Conservation (phyloP, 495 filamentous ascomycete species). For the Cudoniella acicularis region DNA sequence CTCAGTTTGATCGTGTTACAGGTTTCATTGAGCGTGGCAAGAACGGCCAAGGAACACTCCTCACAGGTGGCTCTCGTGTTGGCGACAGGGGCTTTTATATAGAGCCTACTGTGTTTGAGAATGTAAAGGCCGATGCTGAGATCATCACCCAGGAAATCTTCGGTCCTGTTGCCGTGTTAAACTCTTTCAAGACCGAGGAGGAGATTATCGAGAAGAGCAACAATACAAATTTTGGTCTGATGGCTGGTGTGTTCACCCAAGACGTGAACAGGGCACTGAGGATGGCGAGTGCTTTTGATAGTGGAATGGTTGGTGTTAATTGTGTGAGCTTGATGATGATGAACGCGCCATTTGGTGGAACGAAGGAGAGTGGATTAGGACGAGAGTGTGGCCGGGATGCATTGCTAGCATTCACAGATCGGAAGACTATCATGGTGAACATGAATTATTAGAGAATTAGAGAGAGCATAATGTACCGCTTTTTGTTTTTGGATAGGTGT, state of each 20-base stretch:
- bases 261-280: constrained; percentile 48
- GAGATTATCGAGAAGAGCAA: constrained; percentile 49
- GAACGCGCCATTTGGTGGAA: constrained; percentile 47
- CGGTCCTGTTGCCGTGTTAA: constrained; percentile 46
- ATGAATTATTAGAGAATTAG: constrained; percentile 29
- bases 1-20: constrained; percentile 57
- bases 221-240: constrained; percentile 44
- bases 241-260: constrained; percentile 45
- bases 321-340: constrained; percentile 36
- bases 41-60: constrained; percentile 53
- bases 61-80: constrained; percentile 52
- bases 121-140: constrained; percentile 37
- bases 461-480: too few relatives aligned
- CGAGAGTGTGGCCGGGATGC: constrained; percentile 41
- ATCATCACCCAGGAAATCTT: constrained; percentile 52
- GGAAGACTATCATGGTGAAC: constrained; percentile 48
- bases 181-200: constrained; percentile 50
- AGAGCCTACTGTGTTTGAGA: constrained; percentile 45
- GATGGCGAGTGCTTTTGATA: constrained; percentile 43
- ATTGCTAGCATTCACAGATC: constrained; percentile 40
- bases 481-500: too few relatives aligned
- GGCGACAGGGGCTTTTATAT: constrained; percentile 47
- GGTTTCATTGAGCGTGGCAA: constrained; percentile 59
- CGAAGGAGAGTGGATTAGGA: constrained; percentile 47
- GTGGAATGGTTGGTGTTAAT: constrained; percentile 54